Base-by-base conservation (phyloP, 2,329 filamentous ascomycete genomes). In the Talaromyces piceae region DNA sequence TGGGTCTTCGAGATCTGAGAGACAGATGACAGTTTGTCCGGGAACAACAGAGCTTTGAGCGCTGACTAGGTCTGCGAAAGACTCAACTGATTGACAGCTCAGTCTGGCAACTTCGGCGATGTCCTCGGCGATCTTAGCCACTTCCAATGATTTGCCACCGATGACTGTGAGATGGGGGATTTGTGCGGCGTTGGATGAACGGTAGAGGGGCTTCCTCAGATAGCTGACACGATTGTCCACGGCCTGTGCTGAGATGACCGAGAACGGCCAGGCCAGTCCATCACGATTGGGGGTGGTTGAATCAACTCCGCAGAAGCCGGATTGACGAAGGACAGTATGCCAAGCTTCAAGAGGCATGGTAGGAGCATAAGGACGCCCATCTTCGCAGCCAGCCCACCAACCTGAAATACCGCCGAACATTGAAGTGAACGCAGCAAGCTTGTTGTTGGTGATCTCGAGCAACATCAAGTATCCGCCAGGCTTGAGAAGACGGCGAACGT, bases 401-500 rank as follows among this genome's bases (percentile, higher is more conserved):
- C 70, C 69, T 0, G 67, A 59, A 0, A 73, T 54, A 1, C 47
- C 23, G 7, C 58, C 45, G 45, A 59, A 18, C 56, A 57, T 8
- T 6, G 22, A 22, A 18, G 22, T 23, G 7, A 49, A 30, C n/a
- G 11, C 23, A 13, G 31, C 39, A 12, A 18, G 37, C 16, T 9
- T 25, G 31, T 31, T 11, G 18, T 37, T 9, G 3, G 60, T 65
- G 1, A 71, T 52, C 50, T 80, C 76, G 4, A 71, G 50, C 0
- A 77, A 44, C 1, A 78, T 28, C 0, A 80, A 58, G 30, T 71
- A 68, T 0, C 77, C 77, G 1, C 70, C 73, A 0, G 76, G 71
- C 26, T 56, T 55, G 1, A 69, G 56, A 3, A 69, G 55, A 4
- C 52, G 54, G 3, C 57, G 57, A 0, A 67, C 55, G 49, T 68